Base-by-base conservation (phyloP, 2,329 filamentous ascomycete genomes). In the Alternaria brassicae region DNA sequence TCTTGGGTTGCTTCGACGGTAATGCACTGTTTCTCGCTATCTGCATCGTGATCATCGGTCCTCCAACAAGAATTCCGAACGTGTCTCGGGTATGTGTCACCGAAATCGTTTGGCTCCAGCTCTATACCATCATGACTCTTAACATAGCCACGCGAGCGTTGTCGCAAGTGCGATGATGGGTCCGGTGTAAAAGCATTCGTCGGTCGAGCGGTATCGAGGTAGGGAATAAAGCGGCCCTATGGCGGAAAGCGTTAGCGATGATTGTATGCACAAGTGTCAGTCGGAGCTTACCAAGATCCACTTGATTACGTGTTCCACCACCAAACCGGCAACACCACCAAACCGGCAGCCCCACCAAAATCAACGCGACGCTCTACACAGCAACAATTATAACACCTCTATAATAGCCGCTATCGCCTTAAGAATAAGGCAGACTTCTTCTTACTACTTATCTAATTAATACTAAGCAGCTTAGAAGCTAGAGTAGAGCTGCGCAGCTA, bases 221-320 rank as follows among this genome's bases (percentile, higher is more conserved):
- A 61, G 7, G 55, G 55, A 19, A 58, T 58, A 12, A 53, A 61
- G n/a, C 37, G 37, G 7, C 50, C 30, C 50, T 45, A 5, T 21
- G 3, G 17, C 12, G 4, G 7, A 39, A 19, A 19, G 8, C 12
- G n/a, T 37, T 19, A 37, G 36, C n/a, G 2, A 17, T 17, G 15
- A 5, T 4, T 36, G 15, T 6, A 17, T 36, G 12, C 34, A 6
- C 17, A 36, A 8, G 15, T 36, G 2, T 3, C 15, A 17, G 3
- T 17, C 15, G 15, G 4, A 17, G 15, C 52, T 47, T n/a, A 54
- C 52, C 28, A 62, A 39, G 10, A 62, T 50, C 60, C 60, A 62
- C 34, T 62, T 62, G 23, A 62, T 41, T n/a, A n/a, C n/a, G n/a
- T n/a, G n/a, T n/a, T n/a, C n/a, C n/a, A n/a, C n/a, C n/a, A n/a